A percentile compares a stretch with the other conserved stretches of the same genome.
Evolutionary conservation across 2,329 filamentous ascomycete genomes (phyloP).

Genomic region (Xylaria sp.): DNA sequence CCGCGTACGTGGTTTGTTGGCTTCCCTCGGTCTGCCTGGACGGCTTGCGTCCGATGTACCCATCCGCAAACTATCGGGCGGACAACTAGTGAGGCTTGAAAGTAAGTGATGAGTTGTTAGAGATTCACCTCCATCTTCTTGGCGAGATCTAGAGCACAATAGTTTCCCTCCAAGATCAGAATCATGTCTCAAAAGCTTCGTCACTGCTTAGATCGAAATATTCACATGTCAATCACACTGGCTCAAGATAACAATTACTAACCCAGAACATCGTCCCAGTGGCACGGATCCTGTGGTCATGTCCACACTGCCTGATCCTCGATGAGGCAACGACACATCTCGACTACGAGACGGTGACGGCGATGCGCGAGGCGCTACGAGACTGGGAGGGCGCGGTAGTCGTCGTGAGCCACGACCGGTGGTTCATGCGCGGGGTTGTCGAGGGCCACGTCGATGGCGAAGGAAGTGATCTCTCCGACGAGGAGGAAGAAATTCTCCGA

Average conservation of each 20-base stretch:
- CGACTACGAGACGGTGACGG: constrained; percentile 82
- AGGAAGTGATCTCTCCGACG: constrained; percentile 55
- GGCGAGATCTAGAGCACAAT: background rate
- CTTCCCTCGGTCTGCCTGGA: constrained; percentile 76
- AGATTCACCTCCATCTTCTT: background rate
- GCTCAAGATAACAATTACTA: constrained; percentile 3
- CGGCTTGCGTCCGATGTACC: constrained; percentile 79
- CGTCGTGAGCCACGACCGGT: constrained; percentile 84
- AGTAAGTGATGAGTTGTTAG: constrained; percentile 1
- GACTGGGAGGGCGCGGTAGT: constrained; percentile 79
- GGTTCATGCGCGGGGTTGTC: constrained; percentile 79
- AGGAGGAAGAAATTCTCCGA: constrained; percentile 58
- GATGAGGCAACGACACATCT: constrained; percentile 89
- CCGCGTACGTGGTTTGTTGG: constrained; percentile 73
- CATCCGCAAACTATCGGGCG: constrained; percentile 78
- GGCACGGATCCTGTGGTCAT: constrained; percentile 73
- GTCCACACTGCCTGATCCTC: constrained; percentile 78
- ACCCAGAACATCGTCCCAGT: constrained; percentile 52
- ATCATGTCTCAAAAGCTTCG: background rate
- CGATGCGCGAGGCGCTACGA: constrained; percentile 73
- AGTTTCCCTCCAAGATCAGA: background rate
- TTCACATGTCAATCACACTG: background rate
- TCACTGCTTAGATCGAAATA: background rate
- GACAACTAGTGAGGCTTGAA: constrained; percentile 75
- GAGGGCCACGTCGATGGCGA: constrained; percentile 65